These are phyloP conservation scores for Phialocephala subalpina DNA, from an alignment of 2,329 filamentous ascomycete species.

Conservation along the genomic window DNA sequence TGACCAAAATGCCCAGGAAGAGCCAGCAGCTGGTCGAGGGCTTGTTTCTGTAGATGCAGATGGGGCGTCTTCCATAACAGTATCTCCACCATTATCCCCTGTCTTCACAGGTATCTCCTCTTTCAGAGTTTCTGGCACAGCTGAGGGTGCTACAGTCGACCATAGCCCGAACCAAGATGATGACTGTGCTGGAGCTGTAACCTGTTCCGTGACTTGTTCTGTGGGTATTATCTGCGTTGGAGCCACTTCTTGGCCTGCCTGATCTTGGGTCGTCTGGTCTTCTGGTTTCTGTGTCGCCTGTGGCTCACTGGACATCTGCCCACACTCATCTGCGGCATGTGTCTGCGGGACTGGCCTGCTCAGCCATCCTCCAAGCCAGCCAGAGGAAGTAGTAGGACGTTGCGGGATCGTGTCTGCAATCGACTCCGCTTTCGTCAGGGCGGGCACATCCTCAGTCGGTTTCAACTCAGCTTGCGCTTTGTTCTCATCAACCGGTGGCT, in stretches of 20 bases:
- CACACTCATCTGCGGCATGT: constrained; percentile 12
- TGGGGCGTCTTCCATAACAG: constrained; percentile 35
- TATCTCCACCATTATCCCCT: constrained; percentile 28
- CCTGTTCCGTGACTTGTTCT: neutral
- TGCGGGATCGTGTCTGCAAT: constrained; percentile 11
- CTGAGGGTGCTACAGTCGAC: constrained; percentile 34
- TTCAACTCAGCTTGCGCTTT: neutral
- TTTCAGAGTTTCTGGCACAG: constrained; percentile 35
- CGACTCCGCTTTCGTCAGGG: constrained; percentile 15
- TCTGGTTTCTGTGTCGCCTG: constrained; percentile 13
- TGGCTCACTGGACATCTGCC: constrained; percentile 10
- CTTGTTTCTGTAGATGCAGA: neutral
- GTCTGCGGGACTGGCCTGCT: constrained; percentile 40
- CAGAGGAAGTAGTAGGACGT: constrained; percentile 47
- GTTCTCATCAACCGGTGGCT: neutral
- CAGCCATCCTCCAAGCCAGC: constrained; percentile 66
- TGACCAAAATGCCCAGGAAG: constrained; percentile 86
- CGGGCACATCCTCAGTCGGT: neutral
- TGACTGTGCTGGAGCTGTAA: constrained; percentile 16
- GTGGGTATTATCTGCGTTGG: neutral
- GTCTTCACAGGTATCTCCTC: constrained; percentile 36
- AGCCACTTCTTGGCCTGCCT: constrained; percentile 27
- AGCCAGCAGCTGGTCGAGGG: constrained; percentile 54
- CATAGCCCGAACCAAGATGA: constrained; percentile 45
- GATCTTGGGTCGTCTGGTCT: neutral